phyloP scores from a whole-genome alignment of 768 basidiomycete genomes.

The Pulveroboletus ravenelii region DNA sequence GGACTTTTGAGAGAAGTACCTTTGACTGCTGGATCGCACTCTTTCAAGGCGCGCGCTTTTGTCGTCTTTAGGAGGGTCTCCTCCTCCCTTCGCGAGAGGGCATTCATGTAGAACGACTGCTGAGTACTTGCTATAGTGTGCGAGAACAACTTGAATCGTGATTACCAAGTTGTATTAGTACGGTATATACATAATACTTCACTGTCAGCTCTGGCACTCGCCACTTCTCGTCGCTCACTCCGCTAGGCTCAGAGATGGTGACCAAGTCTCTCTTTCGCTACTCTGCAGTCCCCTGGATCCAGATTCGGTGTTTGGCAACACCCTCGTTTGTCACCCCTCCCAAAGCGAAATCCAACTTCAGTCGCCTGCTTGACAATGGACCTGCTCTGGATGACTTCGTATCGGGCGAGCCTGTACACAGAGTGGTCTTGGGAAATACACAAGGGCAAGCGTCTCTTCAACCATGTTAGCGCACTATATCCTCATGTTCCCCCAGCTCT shows the following conservation, averaged over 20 bases:
- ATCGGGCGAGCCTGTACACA: conserved; percentile 48
- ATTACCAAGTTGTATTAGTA: conserved; percentile 8
- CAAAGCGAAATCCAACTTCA: conserved; percentile 41
- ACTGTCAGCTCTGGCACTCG: too few species aligned
- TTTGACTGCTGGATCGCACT: conserved; percentile 74
- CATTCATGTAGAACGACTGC: conserved; percentile 52
- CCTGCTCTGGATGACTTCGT: conserved; percentile 82
- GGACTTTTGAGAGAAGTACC: conserved; percentile 31
- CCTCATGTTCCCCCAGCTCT: conserved; percentile 45
- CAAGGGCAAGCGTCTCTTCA: conserved; percentile 46
- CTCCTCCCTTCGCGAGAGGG: conserved; percentile 84
- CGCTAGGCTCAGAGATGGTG: conserved; percentile 6
- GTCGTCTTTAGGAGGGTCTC: conserved; percentile 79
- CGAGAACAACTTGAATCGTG: neutral
- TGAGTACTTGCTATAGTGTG: neutral
- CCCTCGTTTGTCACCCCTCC: conserved; percentile 32
- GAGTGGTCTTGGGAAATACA: conserved; percentile 68
- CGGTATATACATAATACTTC: too few species aligned
- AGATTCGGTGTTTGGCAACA: conserved; percentile 44
- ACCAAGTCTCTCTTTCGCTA: conserved; percentile 12
- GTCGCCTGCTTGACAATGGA: conserved; percentile 53
- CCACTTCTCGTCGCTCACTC: neutral
- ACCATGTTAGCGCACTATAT: neutral
- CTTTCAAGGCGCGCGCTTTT: conserved; percentile 71
- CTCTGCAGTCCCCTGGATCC: conserved; percentile 8